Percentiles rank a stretch among this genome's conserved stretches.
Evolutionary conservation across 2,329 filamentous ascomycete genomes (phyloP).

Genomic region (Beauveria australis): DNA sequence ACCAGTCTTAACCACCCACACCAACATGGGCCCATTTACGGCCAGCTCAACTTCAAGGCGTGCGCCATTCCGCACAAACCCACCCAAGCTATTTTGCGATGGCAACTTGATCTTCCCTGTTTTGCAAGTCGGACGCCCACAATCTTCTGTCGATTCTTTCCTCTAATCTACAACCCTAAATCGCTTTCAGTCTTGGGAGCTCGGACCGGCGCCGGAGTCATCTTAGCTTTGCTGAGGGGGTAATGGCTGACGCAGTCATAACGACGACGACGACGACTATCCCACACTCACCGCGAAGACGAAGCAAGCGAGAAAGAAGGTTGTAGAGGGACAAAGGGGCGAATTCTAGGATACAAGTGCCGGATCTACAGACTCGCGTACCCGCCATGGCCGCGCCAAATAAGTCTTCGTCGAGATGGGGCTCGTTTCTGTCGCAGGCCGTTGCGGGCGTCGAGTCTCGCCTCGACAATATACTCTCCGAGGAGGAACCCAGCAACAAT

Average conservation of each 20-base stretch:
- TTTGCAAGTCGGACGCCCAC: not conserved
- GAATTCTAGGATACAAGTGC: not conserved
- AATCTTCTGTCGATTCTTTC: not conserved
- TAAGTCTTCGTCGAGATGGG: conserved; percentile 58
- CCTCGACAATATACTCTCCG: conserved; percentile 83
- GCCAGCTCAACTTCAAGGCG: conserved; percentile 6
- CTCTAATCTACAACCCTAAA: not conserved
- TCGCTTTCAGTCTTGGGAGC: not conserved
- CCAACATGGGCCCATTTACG: not conserved
- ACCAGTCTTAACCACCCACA: not conserved
- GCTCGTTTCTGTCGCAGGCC: conserved; percentile 76
- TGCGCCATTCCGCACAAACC: conserved; percentile 4
- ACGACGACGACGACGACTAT: not conserved
- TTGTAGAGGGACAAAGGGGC: not conserved
- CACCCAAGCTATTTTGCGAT: not conserved
- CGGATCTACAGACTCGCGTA: not conserved
- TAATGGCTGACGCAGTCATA: conserved; percentile 1
- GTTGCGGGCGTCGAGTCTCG: conserved; percentile 90
- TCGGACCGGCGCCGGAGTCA: not conserved
- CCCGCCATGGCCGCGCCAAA: conserved; percentile 38
- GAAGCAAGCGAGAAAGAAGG: not conserved
- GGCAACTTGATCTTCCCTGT: not conserved
- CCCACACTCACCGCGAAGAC: not conserved
- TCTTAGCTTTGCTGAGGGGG: not conserved
- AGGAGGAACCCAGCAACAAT: conserved; percentile 48